Percentiles rank a stretch among this genome's conserved stretches.
These are phyloP conservation scores for Lactarius indigo DNA, from an alignment of 768 basidiomycete genomes.

Conservation along the genomic window DNA sequence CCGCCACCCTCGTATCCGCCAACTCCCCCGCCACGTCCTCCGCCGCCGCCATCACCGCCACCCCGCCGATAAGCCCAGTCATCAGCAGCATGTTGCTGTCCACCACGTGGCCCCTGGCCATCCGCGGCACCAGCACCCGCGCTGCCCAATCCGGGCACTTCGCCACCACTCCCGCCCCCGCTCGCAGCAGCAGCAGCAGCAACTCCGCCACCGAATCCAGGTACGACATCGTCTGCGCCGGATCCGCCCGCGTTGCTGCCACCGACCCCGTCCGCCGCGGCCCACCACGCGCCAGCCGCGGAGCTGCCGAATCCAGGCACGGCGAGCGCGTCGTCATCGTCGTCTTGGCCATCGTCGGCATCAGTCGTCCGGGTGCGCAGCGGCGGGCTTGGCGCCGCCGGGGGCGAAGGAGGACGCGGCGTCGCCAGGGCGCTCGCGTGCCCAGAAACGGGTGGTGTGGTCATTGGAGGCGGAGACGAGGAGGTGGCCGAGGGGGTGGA, in stretches of 20 bases:
- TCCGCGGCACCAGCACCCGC: not conserved
- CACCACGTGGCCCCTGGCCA: conserved; percentile 4
- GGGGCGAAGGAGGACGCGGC: conserved; percentile 70
- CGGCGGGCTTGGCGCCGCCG: conserved; percentile 83
- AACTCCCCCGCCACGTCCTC: conserved; percentile 33
- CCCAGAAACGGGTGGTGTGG: conserved; percentile 99
- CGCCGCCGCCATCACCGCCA: conserved; percentile 28
- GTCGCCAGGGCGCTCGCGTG: conserved; percentile 85
- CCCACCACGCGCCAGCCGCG: conserved; percentile 34
- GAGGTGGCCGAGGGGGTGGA: conserved; percentile 93
- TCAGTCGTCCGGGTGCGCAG: conserved; percentile 55
- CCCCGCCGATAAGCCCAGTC: conserved; percentile 23
- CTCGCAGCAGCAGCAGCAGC: conserved; percentile 33
- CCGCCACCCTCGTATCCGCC: conserved; percentile 34
- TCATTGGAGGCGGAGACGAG: conserved; percentile 95
- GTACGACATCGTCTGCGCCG: conserved; percentile 42
- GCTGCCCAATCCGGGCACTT: conserved; percentile 3
- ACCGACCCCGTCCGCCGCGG: conserved; percentile 19
- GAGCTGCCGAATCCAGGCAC: conserved; percentile 70
- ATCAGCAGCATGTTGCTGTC: conserved; percentile 14
- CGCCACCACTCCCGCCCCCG: not conserved
- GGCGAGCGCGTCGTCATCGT: conserved; percentile 72
- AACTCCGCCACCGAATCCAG: conserved; percentile 35
- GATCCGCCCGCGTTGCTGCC: conserved; percentile 35
- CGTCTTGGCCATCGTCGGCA: conserved; percentile 38